Conservation (phyloP, 441 rosid genomes). For the Raphanus hybrid region DNA sequence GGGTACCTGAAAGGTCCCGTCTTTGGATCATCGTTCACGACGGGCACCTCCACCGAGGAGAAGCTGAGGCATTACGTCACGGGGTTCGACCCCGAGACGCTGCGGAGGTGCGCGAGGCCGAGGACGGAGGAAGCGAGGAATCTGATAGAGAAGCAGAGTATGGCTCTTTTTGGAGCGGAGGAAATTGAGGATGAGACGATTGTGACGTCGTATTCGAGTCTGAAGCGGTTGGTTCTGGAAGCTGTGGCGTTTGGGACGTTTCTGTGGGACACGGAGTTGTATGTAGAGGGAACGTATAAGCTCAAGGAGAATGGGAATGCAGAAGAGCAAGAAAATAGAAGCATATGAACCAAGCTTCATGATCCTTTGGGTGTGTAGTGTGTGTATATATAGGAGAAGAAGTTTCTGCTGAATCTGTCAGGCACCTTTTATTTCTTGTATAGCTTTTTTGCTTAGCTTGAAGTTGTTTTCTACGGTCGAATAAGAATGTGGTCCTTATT, state of each 20-base stretch:
- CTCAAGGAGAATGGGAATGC: slow-evolving; percentile 55
- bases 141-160: slow-evolving; percentile 75
- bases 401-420: slow-evolving; percentile 12
- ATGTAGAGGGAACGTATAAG: slow-evolving; percentile 66
- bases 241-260: slow-evolving; percentile 96
- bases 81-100: slow-evolving; percentile 70
- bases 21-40: slow-evolving; percentile 45
- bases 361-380: slow-evolving; percentile 18
- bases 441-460: slow-evolving; percentile 30
- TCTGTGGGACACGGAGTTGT: slow-evolving; percentile 86
- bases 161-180: slow-evolving; percentile 70
- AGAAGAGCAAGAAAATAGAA: slow-evolving; percentile 26
- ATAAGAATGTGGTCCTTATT: slow-evolving; percentile 22
- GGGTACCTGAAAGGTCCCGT: slow-evolving; percentile 53
- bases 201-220: slow-evolving; percentile 76
- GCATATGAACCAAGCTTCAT: slow-evolving; percentile 30
- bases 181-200: slow-evolving; percentile 55
- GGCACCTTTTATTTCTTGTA: slow-evolving; percentile 29
- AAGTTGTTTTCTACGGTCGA: background rate
- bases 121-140: slow-evolving; percentile 68
- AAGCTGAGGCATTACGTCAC: slow-evolving; percentile 63
- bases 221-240: slow-evolving; percentile 84
- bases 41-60: slow-evolving; percentile 23
- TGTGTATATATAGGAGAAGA: slow-evolving; percentile 30
- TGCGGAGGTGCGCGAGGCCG: slow-evolving; percentile 72